phyloP scores from a whole-genome alignment of 2,329 filamentous ascomycete genomes.

The Aspergillus cejpii region DNA sequence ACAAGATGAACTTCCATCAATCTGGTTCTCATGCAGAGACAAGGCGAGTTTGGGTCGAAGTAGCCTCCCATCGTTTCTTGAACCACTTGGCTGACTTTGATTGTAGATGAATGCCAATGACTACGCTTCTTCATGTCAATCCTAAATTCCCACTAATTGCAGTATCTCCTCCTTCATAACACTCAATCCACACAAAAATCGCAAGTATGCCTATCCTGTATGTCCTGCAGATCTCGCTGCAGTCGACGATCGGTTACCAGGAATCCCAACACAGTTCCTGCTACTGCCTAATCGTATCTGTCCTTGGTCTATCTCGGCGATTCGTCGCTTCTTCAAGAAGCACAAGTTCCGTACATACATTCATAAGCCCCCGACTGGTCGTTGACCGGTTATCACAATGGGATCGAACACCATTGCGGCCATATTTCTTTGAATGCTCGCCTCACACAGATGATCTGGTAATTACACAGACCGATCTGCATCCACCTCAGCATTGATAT shows the following conservation, averaged over 20 bases:
- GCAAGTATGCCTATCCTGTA: not conserved
- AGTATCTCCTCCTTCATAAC: not conserved
- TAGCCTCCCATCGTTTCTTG: conserved; percentile 1
- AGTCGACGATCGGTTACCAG: not conserved
- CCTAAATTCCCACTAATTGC: not conserved
- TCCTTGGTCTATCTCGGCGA: not conserved
- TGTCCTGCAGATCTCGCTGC: not conserved
- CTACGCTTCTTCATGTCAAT: not conserved
- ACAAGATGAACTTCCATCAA: not conserved
- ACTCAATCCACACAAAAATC: not conserved
- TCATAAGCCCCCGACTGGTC: not conserved
- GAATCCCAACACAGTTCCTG: not conserved
- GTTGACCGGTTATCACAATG: not conserved
- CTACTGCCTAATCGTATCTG: not conserved
- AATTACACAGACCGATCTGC: not conserved
- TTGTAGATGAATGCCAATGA: not conserved
- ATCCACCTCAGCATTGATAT: not conserved
- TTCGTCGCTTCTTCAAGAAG: not conserved
- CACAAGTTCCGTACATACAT: not conserved
- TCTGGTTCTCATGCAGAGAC: conserved; percentile 14
- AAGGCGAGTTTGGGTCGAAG: conserved; percentile 12
- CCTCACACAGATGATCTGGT: not conserved
- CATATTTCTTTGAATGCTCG: not conserved
- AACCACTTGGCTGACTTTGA: conserved; percentile 1
- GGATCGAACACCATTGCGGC: not conserved